phyloP scores from a whole-genome alignment of 768 basidiomycete species.

The Tricholomella constricta region DNA sequence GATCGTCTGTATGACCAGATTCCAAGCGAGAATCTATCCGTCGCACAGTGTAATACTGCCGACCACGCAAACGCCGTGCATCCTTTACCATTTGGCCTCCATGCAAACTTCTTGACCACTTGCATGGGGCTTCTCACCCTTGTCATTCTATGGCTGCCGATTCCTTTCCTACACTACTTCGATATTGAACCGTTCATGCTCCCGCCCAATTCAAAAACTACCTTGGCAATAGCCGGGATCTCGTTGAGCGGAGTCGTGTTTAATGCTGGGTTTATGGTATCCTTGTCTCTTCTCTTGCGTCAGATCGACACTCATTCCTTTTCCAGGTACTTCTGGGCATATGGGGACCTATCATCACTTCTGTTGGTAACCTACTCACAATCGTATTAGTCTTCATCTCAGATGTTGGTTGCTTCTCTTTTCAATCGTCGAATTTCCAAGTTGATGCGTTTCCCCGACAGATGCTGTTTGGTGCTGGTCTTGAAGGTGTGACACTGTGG shows the following conservation, averaged over 20 bases:
- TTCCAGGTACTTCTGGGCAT: constrained; percentile 73
- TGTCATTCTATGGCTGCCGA: constrained; percentile 73
- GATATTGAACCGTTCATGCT: constrained; percentile 67
- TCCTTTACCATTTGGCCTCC: constrained; percentile 79
- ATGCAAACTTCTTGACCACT: constrained; percentile 81
- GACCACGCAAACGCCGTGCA: constrained; percentile 37
- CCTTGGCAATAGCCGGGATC: constrained; percentile 65
- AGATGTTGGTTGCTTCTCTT: constrained; percentile 50
- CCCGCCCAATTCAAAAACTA: constrained; percentile 51
- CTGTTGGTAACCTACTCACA: constrained; percentile 92
- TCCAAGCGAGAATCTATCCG: constrained; percentile 27
- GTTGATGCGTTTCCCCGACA: constrained; percentile 16
- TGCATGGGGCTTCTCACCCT: constrained; percentile 79
- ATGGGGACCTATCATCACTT: constrained; percentile 87
- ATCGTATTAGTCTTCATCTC: constrained; percentile 86
- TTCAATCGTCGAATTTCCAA: not conserved
- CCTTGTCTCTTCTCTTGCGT: constrained; percentile 15
- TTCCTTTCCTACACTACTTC: constrained; percentile 71
- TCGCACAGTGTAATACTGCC: constrained; percentile 7
- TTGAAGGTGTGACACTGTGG: constrained; percentile 64
- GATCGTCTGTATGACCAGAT: constrained; percentile 49
- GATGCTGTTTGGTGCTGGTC: constrained; percentile 62
- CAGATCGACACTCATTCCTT: constrained; percentile 8
- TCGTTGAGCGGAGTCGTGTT: constrained; percentile 72
- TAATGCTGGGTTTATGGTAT: constrained; percentile 88